Conservation (phyloP, 352 stramenopile species). For the Phytopythium oedochilum region DNA sequence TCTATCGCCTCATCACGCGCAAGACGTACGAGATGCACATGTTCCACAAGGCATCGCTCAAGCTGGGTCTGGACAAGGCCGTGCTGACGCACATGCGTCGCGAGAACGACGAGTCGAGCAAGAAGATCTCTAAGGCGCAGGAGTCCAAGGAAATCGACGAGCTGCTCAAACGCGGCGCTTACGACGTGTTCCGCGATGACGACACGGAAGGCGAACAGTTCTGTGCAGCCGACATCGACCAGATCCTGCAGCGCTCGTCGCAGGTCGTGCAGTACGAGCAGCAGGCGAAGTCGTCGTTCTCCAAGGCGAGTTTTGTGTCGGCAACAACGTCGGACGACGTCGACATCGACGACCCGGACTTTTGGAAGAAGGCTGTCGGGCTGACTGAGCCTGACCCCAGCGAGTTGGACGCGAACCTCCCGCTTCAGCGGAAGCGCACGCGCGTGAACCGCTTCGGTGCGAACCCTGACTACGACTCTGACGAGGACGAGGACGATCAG, state of each 20-base stretch:
- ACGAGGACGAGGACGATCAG: conserved; percentile 39
- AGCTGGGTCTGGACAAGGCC: conserved; percentile 91
- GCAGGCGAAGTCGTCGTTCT: conserved; percentile 85
- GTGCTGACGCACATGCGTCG: conserved; percentile 90
- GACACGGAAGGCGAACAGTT: conserved; percentile 93
- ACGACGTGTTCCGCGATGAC: conserved; percentile 91
- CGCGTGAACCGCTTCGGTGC: conserved; percentile 79
- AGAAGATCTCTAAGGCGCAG: conserved; percentile 73
- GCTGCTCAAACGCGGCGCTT: conserved; percentile 87
- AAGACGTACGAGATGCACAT: conserved; percentile 96
- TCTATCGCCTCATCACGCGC: conserved; percentile 85
- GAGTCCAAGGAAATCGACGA: conserved; percentile 91
- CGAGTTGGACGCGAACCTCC: conserved; percentile 56
- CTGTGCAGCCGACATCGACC: conserved; percentile 97
- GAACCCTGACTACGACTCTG: conserved; percentile 46
- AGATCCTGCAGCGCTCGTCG: conserved; percentile 91
- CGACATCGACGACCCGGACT: conserved; percentile 98
- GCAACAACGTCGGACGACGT: conserved; percentile 90
- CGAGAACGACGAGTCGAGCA: conserved; percentile 77
- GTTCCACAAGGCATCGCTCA: conserved; percentile 91
- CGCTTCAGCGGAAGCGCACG: conserved; percentile 83
- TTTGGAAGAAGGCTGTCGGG: conserved; percentile 99
- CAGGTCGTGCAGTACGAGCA: conserved; percentile 85
- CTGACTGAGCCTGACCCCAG: conserved; percentile 64
- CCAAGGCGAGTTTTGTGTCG: conserved; percentile 91